These are phyloP conservation scores for Naegleria fowleri DNA, from an alignment of 208 protist genomes.

Conservation along the genomic window DNA sequence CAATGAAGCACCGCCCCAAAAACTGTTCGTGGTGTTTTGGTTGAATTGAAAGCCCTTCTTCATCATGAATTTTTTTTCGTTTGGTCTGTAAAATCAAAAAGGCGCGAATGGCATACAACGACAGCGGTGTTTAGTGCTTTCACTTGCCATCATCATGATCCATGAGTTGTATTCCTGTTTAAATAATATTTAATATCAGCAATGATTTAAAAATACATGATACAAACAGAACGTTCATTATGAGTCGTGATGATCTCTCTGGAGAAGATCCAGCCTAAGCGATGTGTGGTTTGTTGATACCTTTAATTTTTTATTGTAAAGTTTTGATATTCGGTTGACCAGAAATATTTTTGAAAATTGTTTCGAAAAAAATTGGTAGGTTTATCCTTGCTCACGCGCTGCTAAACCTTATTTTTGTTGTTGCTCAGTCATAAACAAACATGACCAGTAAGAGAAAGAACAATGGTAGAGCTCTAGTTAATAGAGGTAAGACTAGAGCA, in stretches of 20 bases:
- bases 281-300: too few relatives aligned
- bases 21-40: not conserved
- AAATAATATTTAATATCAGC: too few relatives aligned
- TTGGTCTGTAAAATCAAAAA: not conserved
- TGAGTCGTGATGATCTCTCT: too few relatives aligned
- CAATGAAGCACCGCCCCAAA: not conserved
- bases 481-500: constrained; percentile 56
- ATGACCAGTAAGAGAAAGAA: constrained; percentile 76
- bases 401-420: not conserved
- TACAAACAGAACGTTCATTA: too few relatives aligned
- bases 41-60: not conserved
- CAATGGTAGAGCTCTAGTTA: constrained; percentile 60
- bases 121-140: not conserved
- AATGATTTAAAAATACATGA: too few relatives aligned
- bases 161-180: too few relatives aligned
- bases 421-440: not conserved
- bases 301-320: constrained; percentile 1
- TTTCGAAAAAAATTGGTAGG: not conserved
- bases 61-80: not conserved
- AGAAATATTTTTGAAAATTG: not conserved
- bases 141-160: too few relatives aligned
- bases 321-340: not conserved
- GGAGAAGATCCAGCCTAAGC: too few relatives aligned
- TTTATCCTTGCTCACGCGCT: not conserved
- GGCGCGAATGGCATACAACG: not conserved